Evolutionary conservation across 352 stramenopile species (phyloP).

Genomic region (Hyaloperonospora brassicae): DNA sequence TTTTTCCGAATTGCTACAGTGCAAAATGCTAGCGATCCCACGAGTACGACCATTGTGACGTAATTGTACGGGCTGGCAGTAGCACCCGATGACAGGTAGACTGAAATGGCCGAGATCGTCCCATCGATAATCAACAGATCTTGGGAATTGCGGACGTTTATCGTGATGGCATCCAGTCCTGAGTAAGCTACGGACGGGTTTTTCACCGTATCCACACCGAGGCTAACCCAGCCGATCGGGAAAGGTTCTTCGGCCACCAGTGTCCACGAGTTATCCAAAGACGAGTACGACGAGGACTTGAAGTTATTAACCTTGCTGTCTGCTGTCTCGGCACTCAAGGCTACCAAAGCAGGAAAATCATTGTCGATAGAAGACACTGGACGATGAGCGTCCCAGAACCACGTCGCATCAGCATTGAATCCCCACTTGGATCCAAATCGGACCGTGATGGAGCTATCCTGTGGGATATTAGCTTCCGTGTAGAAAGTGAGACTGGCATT

Average conservation of each 20-base stretch:
- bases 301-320: conserved; percentile 22
- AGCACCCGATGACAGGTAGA: conserved; percentile 52
- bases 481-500: conserved; percentile 75
- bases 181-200: conserved; percentile 66
- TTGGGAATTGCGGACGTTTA: conserved; percentile 48
- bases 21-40: conserved; percentile 74
- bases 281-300: conserved; percentile 20
- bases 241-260: conserved; percentile 47
- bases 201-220: conserved; percentile 61
- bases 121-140: conserved; percentile 49
- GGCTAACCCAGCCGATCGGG: conserved; percentile 57
- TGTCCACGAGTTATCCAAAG: conserved; percentile 42
- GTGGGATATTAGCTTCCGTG: conserved; percentile 50
- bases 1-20: conserved; percentile 77
- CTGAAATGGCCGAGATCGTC: conserved; percentile 62
- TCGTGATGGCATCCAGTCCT: conserved; percentile 50
- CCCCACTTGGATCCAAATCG: conserved; percentile 57
- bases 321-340: conserved; percentile 1
- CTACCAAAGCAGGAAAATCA: conserved; percentile 9
- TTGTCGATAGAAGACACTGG: conserved; percentile 12
- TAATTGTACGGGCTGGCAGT: conserved; percentile 84
- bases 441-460: conserved; percentile 42
- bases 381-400: conserved; percentile 41
- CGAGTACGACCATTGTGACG: conserved; percentile 81
- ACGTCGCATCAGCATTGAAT: conserved; percentile 42